Base-by-base conservation (phyloP, 2,329 filamentous ascomycete species). In the Cordyceps farinosa region DNA sequence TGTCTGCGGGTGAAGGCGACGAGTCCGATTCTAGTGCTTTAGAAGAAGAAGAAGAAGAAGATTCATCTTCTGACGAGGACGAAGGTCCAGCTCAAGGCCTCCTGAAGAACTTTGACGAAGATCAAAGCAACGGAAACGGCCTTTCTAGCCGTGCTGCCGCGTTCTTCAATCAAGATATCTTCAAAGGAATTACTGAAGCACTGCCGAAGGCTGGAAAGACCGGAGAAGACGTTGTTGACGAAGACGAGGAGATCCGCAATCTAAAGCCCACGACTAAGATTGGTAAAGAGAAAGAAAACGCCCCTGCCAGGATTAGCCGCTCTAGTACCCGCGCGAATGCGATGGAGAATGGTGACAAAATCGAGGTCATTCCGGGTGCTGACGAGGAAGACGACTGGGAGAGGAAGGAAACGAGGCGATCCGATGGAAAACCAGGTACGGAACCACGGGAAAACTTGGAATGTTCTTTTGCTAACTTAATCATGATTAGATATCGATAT, bases 121-220 rank as follows among this genome's bases (percentile, higher is more conserved):
- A 67, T 36, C 56, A 63, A 5, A 54, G 73, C 5, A 38, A 32
- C 30, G 36, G 30, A 22, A 63, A 69, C 57, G 71, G 73, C 3
- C 80, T 98, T n/a, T 96, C 92, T 3, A 93, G 88, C 74, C 86
- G 92, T 66, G 95, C 95, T 9, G 85, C 89, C 10, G 84, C 89
- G 65, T 99, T 99, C 78, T 99, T 99, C 75, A 90, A 90, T 69
- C 94, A 97, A 73, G 93, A 97, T 68, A 89, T 99, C 47, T 99
- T 99, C 80, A 88, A 93, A 68, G 91, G 87, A 45, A 87, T 98
- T 61, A 86, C 87, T 29, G 90, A 86, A 0, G 75, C 89, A 27
- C 78, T 88, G 85, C 7, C 69, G 67, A 17, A 66, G 71, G 0
- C 68, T 71, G 50, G 68, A 60, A 17, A 67, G 9, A 71, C 71